Evolutionary conservation across 2,329 filamentous ascomycete genomes (phyloP).

Genomic region (Tolypocladium album): DNA sequence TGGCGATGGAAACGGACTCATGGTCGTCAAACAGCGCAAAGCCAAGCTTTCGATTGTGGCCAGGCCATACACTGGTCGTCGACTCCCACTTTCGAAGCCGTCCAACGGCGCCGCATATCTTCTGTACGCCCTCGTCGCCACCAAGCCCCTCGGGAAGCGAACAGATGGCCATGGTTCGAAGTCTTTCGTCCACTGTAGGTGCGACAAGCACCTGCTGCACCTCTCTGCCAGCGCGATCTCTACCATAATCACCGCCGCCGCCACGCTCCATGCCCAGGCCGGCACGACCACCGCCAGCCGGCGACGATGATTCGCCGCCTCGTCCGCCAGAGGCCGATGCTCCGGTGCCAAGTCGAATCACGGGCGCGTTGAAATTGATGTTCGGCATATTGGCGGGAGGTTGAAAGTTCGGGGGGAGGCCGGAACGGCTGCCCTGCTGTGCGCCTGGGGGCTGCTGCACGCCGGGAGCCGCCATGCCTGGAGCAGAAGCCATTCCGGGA

Average conservation of each 20-base stretch:
- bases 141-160: constrained; percentile 72
- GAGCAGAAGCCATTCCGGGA: constrained; percentile 69
- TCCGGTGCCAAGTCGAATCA: constrained; percentile 85
- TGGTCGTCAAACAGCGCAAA: constrained; percentile 94
- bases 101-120: constrained; percentile 66
- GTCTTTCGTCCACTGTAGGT: constrained; percentile 80
- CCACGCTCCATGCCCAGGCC: constrained; percentile 53
- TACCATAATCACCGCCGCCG: constrained; percentile 49
- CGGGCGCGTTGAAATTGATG: constrained; percentile 95
- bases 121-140: constrained; percentile 69
- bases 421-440: constrained; percentile 68
- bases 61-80: constrained; percentile 46
- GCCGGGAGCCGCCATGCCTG: constrained; percentile 70
- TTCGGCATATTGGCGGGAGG: constrained; percentile 86
- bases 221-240: constrained; percentile 52
- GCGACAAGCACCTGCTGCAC: constrained; percentile 63
- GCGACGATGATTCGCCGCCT: constrained; percentile 25
- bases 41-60: constrained; percentile 68
- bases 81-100: constrained; percentile 78
- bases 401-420: constrained; percentile 75
- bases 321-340: constrained; percentile 43
- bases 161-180: constrained; percentile 82
- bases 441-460: constrained; percentile 59
- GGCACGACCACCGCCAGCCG: constrained; percentile 26
- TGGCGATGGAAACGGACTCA: constrained; percentile 74